A percentile compares a stretch with the other conserved stretches of the same genome.
Evolutionary conservation across 1,139 yeast genomes (phyloP).

Genomic region (Waltiozyma sp.): DNA sequence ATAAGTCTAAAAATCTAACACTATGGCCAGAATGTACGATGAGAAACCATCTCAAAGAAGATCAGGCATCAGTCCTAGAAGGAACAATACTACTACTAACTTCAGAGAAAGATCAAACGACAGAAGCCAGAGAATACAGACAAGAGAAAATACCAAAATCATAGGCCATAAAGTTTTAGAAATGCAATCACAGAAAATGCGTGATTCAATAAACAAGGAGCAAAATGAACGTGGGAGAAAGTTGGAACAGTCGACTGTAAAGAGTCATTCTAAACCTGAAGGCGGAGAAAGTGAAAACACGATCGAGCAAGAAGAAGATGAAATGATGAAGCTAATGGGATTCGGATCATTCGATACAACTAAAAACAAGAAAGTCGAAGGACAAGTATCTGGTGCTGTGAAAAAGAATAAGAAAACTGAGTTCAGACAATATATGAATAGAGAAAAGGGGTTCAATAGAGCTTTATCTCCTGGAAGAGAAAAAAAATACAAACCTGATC

Average conservation of each 20-base stretch:
- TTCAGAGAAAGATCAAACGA: constrained; percentile 9
- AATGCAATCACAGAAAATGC: background rate
- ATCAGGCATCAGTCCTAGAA: constrained; percentile 1
- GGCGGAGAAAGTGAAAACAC: background rate
- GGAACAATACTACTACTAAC: background rate
- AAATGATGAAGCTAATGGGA: constrained; percentile 42
- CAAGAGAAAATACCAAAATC: background rate
- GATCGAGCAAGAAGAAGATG: background rate
- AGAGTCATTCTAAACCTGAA: background rate
- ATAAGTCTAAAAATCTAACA: background rate
- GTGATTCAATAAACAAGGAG: background rate
- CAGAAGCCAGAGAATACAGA: background rate
- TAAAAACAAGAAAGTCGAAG: constrained; percentile 44
- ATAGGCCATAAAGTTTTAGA: background rate
- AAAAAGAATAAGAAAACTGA: constrained; percentile 33
- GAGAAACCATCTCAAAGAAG: constrained; percentile 1
- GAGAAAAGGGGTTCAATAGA: constrained; percentile 50
- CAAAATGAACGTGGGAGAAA: constrained; percentile 1
- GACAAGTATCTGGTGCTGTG: constrained; percentile 37
- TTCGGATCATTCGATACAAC: constrained; percentile 50
- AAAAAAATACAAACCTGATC: background rate
- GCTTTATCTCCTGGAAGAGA: constrained; percentile 40
- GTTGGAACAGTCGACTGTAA: too few species aligned
- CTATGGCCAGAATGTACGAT: background rate
- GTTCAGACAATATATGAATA: constrained; percentile 60